Percentiles rank a stretch among this genome's conserved stretches.
phyloP scores from a whole-genome alignment of 495 filamentous ascomycete species.

The Sporormia fimetaria region DNA sequence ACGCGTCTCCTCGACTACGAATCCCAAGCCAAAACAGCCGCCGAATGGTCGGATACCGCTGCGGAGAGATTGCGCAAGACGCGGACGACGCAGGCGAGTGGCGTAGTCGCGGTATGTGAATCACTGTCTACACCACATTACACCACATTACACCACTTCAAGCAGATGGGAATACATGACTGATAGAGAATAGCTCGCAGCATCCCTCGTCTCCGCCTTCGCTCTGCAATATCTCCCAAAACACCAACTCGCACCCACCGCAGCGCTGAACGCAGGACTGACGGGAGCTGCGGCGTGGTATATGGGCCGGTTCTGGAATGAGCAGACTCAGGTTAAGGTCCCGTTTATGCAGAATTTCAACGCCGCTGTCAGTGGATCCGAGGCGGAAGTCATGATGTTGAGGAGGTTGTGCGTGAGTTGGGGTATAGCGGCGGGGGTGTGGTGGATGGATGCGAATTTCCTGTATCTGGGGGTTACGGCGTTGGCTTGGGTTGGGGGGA shows the following conservation, averaged over 20 bases:
- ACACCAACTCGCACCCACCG: slow-evolving; percentile 7
- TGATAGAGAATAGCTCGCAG: slow-evolving; percentile 34
- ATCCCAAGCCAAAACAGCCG: slow-evolving; percentile 33
- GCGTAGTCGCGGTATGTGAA: slow-evolving; percentile 31
- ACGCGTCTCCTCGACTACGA: slow-evolving; percentile 36
- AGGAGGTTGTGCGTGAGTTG: slow-evolving; percentile 7
- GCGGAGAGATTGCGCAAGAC: slow-evolving; percentile 35
- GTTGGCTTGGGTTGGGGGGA: too few relatives aligned
- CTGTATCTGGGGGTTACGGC: background rate
- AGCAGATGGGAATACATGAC: slow-evolving; percentile 3
- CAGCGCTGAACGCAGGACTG: slow-evolving; percentile 15
- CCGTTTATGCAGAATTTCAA: slow-evolving; percentile 34
- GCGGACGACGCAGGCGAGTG: slow-evolving; percentile 34
- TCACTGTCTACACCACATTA: too few relatives aligned
- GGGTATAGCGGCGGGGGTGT: background rate
- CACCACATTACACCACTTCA: too few relatives aligned
- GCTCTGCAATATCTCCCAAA: slow-evolving; percentile 21
- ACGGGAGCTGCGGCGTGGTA: slow-evolving; percentile 16
- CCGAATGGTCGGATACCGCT: slow-evolving; percentile 33
- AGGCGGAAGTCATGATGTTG: slow-evolving; percentile 16
- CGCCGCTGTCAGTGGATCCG: slow-evolving; percentile 29
- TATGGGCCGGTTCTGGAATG: slow-evolving; percentile 31
- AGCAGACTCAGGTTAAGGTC: slow-evolving; percentile 25
- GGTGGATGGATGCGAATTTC: too few relatives aligned
- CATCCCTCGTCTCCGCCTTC: slow-evolving; percentile 34